These are phyloP conservation scores for Erythrophleum fordii DNA, from an alignment of 306 rosid genomes.

Conservation along the genomic window DNA sequence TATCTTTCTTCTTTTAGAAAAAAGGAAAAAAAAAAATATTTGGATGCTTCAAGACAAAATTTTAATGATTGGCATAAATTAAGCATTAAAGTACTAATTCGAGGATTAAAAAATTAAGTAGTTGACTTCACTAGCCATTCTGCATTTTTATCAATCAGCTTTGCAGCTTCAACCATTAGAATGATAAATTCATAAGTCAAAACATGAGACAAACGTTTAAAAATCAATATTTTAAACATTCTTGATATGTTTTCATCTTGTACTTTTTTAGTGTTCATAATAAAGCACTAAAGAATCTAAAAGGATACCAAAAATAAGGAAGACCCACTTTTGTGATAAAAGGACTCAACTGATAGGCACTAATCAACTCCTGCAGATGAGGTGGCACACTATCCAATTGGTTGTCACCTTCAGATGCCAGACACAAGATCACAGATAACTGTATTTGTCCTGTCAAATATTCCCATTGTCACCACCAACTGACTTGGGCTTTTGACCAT, in stretches of 20 bases:
- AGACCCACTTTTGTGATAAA: conserved; percentile 86
- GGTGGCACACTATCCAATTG: conserved; percentile 55
- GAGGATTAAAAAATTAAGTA: background rate
- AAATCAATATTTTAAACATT: conserved; percentile 7
- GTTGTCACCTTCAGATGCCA: conserved; percentile 59
- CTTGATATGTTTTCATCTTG: conserved; percentile 6
- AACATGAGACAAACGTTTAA: background rate
- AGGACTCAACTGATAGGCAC: conserved; percentile 78
- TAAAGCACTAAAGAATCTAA: conserved; percentile 6
- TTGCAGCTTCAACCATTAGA: conserved; percentile 8
- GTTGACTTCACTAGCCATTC: conserved; percentile 4
- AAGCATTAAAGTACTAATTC: conserved; percentile 7
- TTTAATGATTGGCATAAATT: background rate
- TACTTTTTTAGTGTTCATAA: conserved; percentile 18
- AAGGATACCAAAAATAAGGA: conserved; percentile 37
- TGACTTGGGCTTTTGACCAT: background rate
- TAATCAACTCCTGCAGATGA: conserved; percentile 63
- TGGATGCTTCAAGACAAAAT: background rate
- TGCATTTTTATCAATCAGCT: conserved; percentile 1
- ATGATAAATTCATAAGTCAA: conserved; percentile 17
- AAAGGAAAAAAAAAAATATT: background rate
- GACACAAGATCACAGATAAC: conserved; percentile 68
- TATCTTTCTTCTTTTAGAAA: background rate
- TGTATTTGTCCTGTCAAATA: conserved; percentile 61
- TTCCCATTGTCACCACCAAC: conserved; percentile 36